Evolutionary conservation across 108 stramenopile genomes (phyloP).

Genomic region (Nannochloropsis gaditana): DNA sequence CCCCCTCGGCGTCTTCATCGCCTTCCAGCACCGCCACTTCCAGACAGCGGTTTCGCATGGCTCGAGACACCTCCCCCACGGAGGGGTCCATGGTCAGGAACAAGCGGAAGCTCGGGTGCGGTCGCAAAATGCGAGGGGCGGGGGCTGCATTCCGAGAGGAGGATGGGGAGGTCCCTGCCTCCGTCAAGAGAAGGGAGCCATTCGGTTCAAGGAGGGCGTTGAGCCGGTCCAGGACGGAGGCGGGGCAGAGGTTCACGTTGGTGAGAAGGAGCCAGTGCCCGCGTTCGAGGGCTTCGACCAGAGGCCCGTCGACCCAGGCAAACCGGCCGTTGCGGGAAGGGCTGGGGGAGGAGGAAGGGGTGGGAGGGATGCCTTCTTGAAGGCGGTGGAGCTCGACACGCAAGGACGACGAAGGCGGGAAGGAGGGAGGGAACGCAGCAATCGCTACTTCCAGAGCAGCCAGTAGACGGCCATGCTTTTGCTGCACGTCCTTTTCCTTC

Average conservation of each 20-base stretch:
- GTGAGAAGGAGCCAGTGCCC: constrained; percentile 91
- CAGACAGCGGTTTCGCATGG: constrained; percentile 98
- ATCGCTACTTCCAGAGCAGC: background rate
- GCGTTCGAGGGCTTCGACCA: constrained; percentile 78
- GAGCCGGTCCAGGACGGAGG: constrained; percentile 90
- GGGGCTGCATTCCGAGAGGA: background rate
- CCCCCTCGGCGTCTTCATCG: background rate
- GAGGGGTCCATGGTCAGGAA: constrained; percentile 83
- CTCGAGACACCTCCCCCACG: constrained; percentile 86
- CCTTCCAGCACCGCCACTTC: constrained; percentile 65
- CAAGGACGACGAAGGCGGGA: background rate
- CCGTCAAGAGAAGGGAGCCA: constrained; percentile 82
- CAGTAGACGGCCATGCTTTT: background rate
- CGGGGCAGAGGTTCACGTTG: constrained; percentile 88
- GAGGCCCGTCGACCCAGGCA: constrained; percentile 85
- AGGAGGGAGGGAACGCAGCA: background rate
- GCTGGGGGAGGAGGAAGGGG: background rate
- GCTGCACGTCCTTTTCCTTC: background rate
- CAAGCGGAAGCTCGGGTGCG: constrained; percentile 87
- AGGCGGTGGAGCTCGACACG: background rate
- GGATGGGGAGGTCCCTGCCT: constrained; percentile 67
- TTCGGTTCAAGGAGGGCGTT: constrained; percentile 90
- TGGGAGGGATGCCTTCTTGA: background rate
- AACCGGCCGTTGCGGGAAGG: constrained; percentile 53
- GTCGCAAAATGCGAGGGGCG: constrained; percentile 63